Percentiles rank a stretch among this genome's conserved stretches.
Evolutionary conservation across 345 rosid species (phyloP).

Genomic region (Boechera divaricarpa): DNA sequence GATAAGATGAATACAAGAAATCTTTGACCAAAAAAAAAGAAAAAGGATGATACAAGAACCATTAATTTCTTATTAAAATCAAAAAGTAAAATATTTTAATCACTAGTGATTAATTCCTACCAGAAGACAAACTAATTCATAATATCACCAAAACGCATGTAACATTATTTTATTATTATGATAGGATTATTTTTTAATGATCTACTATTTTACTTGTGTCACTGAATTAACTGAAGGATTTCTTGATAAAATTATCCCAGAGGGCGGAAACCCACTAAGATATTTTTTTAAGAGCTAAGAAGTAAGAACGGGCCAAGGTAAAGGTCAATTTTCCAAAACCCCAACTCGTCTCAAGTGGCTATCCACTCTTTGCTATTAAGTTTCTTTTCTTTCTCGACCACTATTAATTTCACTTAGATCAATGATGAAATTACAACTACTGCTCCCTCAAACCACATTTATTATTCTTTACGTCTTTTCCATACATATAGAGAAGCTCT

Average conservation of each 20-base stretch:
- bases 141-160: not conserved
- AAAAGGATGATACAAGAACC: not conserved
- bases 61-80: not conserved
- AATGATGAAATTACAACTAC: not conserved
- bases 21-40: too few species aligned
- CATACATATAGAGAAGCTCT: not conserved
- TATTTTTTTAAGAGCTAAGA: constrained; percentile 22
- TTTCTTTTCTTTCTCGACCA: constrained; percentile 41
- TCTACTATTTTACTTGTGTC: not conserved
- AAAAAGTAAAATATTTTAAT: not conserved
- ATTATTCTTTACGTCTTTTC: not conserved
- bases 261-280: not conserved
- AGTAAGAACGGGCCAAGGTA: constrained; percentile 24
- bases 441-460: not conserved
- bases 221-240: not conserved
- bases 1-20: not conserved
- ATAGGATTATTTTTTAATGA: not conserved
- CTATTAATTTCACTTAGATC: not conserved
- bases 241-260: not conserved
- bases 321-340: constrained; percentile 25
- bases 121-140: not conserved
- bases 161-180: not conserved
- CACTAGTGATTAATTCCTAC: not conserved
- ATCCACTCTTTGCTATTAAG: constrained; percentile 28
- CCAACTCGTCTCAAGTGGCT: constrained; percentile 33